Evolutionary conservation across 2,329 filamentous ascomycete species (phyloP), one percentile per base, ranked within the genome.

Genomic region (Fusarium longipes): DNA sequence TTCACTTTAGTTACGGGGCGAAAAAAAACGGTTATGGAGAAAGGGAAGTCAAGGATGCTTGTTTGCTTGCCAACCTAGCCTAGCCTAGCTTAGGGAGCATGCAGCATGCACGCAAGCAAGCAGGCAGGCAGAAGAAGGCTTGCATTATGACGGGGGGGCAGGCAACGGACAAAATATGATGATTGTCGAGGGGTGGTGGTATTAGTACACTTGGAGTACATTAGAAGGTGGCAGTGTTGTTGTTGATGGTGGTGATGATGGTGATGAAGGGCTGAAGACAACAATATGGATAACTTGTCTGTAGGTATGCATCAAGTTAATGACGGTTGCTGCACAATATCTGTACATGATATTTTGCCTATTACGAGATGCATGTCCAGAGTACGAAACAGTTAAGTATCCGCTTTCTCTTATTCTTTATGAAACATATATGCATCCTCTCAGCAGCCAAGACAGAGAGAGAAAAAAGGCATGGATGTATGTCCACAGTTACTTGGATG

Each of bases 121-220:
- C 30, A 48, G 8, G 10, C 42, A 32, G 30, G n/a, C n/a, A n/a
- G n/a, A n/a, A n/a, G n/a, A n/a, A n/a, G n/a, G 45, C 32, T 24
- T 48, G 24, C 24, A 48, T 48, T 45, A 17, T 32, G 51, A 68
- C 57, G 60, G 55, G 60, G 55, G 62, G 60, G 65, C 60, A 68
- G 56, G 60, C 65, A 68, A 57, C 40, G 42, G 45, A 45, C 52
- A 38, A 60, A 61, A 54, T 39, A 61, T 47, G 58, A 64, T 63
- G 65, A 65, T 51, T 62, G 52, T 63, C 60, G 36, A 51, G 39
- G 39, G 42, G 35, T 20, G 40, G 25, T 20, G 18, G n/a, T 52
- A 43, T 30, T 40, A 35, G 49, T 54, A 40, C 45, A 36, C 22
- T 36, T 17, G 15, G 17, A 48, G 45, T 48, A 36, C 45, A 49